Evolutionary conservation across 768 basidiomycete species (phyloP).

Genomic region (Kwoniella bestiolae): DNA sequence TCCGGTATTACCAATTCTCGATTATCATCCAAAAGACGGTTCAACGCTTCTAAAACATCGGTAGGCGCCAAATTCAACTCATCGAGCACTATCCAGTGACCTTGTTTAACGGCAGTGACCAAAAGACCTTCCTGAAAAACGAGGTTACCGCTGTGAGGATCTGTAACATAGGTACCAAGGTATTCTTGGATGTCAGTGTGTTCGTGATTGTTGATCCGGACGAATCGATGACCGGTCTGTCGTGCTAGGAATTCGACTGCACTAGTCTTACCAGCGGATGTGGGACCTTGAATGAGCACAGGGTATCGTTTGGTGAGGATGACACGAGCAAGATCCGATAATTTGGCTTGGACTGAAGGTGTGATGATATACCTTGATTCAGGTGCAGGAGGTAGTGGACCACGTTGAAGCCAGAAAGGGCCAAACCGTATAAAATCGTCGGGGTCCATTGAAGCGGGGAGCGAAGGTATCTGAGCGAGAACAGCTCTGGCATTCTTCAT

Average conservation of each 20-base stretch:
- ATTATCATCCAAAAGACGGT: constrained; percentile 95
- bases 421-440: constrained; percentile 79
- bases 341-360: constrained; percentile 88
- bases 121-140: constrained; percentile 93
- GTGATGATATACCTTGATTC: constrained; percentile 88
- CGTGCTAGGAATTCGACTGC: constrained; percentile 93
- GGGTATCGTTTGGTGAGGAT: constrained; percentile 87
- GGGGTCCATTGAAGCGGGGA: constrained; percentile 61
- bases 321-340: constrained; percentile 92
- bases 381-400: constrained; percentile 66
- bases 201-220: constrained; percentile 99
- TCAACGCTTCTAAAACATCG: constrained; percentile 95
- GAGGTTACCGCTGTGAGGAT: constrained; percentile 87
- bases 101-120: constrained; percentile 84
- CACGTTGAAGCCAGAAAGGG: constrained; percentile 85
- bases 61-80: constrained; percentile 97
- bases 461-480: constrained; percentile 69
- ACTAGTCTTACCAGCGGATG: constrained; percentile 96
- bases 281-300: constrained; percentile 95
- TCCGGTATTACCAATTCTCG: constrained; percentile 94
- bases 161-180: constrained; percentile 92
- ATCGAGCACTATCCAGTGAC: constrained; percentile 97
- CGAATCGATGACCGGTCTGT: constrained; percentile 89
- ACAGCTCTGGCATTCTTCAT: constrained; percentile 80
- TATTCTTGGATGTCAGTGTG: constrained; percentile 99